Conservation (phyloP, 306 rosid species). For the Cajanus cajan region DNA sequence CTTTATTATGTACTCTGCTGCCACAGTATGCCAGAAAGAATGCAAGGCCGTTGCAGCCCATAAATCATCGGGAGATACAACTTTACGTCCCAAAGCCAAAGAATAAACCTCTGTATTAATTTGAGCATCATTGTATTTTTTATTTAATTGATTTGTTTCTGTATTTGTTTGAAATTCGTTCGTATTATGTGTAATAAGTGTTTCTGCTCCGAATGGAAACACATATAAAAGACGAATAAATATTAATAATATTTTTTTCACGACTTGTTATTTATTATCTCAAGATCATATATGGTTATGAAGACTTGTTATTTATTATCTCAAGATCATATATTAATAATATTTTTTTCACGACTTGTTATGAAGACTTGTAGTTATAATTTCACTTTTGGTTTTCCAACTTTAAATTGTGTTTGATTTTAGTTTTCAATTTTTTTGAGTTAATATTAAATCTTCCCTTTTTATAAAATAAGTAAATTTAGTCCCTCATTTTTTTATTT, state of each 20-base stretch:
- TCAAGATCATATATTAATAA: neutral
- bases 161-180: neutral
- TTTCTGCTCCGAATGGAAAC: neutral
- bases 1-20: neutral
- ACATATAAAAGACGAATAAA: neutral
- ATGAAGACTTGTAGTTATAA: too few species aligned
- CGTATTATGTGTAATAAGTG: neutral
- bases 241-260: neutral
- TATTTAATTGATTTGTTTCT: neutral
- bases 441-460: too few species aligned
- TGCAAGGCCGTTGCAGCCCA: conserved; percentile 44
- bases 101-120: conserved; percentile 2
- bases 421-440: too few species aligned
- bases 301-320: too few species aligned
- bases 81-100: conserved; percentile 26
- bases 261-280: neutral
- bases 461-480: too few species aligned
- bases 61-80: conserved; percentile 21
- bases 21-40: conserved; percentile 41
- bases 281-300: too few species aligned
- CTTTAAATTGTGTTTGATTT: too few species aligned
- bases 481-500: too few species aligned
- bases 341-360: neutral
- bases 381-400: too few species aligned
- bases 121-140: neutral